Evolutionary conservation across 176 grass and related monocot genomes (phyloP), one percentile per base, ranked within the genome.

Genomic region (Hordeum vulgare): DNA sequence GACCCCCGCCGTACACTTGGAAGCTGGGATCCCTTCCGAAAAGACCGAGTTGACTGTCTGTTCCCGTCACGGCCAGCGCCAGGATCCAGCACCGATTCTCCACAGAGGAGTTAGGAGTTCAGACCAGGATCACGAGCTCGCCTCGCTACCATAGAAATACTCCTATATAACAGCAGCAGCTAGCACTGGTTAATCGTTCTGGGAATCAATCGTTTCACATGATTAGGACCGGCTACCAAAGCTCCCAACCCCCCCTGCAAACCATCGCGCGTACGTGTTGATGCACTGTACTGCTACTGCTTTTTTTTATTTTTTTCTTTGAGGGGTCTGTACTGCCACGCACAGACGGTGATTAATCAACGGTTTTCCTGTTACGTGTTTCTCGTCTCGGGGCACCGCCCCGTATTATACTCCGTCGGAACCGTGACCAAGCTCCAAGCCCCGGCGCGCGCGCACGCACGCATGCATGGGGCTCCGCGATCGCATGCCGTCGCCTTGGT

Each of bases 31-130:
- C 67, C 10, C 70, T 74, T 29, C 76, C 60, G n/a, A 37, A 9
- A 80, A 39, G 76, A 84, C 81, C 87, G 49, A 75, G 61, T 61
- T 84, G 60, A 84, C 76, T 89, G 81, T 75, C 70, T 29, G 53
- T 56, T 56, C 18, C 6, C 42, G 28, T 62, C 80, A 7, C 20
- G 20, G 7, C 20, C 57, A 65, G 11, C 21, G 36, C 23, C 3
- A 6, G 36, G 37, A 28, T 21, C 3, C 4, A 24, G 6, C 24
- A 4, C 8, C 7, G 3, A 51, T 76, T 47, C 20, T 23, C 29
- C 11, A 7, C 9, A 1, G 9, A 61, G 29, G 29, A 31, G 47
- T 51, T 51, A 14, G 0, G 26, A 58, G 39, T 49, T 34, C 8
- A 58, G 49, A 59, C 66, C 36, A 78, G 74, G 56, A n/a, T 56